Conservation (phyloP, 2,329 filamentous ascomycete genomes). For the Sphaerulina musiva region DNA sequence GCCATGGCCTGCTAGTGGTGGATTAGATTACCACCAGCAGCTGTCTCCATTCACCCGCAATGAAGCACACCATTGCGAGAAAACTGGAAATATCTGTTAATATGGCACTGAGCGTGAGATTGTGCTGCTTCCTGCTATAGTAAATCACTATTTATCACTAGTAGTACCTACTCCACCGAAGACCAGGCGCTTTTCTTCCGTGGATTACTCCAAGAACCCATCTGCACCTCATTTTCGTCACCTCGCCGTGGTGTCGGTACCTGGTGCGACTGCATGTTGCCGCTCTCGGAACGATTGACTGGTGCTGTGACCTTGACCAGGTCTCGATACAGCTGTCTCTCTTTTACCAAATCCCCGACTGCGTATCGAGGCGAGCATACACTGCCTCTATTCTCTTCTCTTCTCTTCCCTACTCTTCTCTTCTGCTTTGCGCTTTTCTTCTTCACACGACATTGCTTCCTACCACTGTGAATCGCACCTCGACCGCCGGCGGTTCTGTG, state of each 20-base stretch:
- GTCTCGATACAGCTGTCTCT: conserved; percentile 4
- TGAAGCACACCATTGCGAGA: not conserved
- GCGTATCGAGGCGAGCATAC: not conserved
- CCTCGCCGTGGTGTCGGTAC: conserved; percentile 1
- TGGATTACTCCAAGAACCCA: not conserved
- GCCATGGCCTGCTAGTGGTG: not conserved
- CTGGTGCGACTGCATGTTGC: conserved; percentile 9
- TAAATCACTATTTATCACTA: not conserved
- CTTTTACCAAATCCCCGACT: not conserved
- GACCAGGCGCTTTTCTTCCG: not conserved
- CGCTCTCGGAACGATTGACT: not conserved
- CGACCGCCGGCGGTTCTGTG: not conserved
- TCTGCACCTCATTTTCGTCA: not conserved
- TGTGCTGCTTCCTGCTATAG: not conserved
- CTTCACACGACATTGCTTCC: not conserved
- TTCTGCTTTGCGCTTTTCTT: not conserved
- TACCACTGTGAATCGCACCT: not conserved
- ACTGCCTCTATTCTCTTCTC: too few species aligned
- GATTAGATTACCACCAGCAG: not conserved
- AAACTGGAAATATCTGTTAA: not conserved
- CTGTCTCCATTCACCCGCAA: not conserved
- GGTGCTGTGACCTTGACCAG: not conserved
- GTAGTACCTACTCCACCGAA: not conserved
- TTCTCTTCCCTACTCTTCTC: not conserved
- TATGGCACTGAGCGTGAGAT: not conserved